Evolutionary conservation across 2,329 filamentous ascomycete species (phyloP), one percentile per base, ranked within the genome.

Genomic region (Cryoendolithus antarcticus): DNA sequence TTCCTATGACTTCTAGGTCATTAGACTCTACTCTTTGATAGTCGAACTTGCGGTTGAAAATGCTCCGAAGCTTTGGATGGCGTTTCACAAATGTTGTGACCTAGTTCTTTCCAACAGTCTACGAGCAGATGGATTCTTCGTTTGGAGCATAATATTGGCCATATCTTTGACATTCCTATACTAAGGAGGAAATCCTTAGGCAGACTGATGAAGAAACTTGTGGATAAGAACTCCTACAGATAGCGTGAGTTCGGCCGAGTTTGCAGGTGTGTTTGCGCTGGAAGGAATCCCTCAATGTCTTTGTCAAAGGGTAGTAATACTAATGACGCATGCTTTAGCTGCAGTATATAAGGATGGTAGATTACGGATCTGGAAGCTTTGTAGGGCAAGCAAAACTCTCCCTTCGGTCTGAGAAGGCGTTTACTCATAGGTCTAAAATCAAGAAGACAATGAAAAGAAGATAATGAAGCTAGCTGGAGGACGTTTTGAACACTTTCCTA

Each of bases 331-430:
- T 19, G 12, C 15, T 19, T 31, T 35, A 12, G 30, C 30, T 35
- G n/a, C n/a, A 30, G 35, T 32, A 12, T 32, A 27, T 4, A 38
- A 31, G 6, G 40, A 42, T n/a, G 9, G 6, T 3, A 42, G 4
- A n/a, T 42, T 6, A 21, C 31, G 2, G 4, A 30, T 12, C 5
- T 4, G 12, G 32, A 30, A 42, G 4, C 31, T 35, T 39, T 39
- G 15, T 32, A 42, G 40, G 35, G 32, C 35, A 21, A 42, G 21
- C 13, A 6, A 37, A 32, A 43, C 8, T 39, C 34, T 39, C 15
- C 40, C 37, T 36, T 43, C 19, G 29, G 6, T 43, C 36, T 39
- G n/a, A 39, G 32, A 43, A 7, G 37, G 19, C 28, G 39, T 39
- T 30, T n/a, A n/a, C n/a, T n/a, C n/a, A n/a, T n/a, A n/a, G n/a